Evolutionary conservation across 2,329 filamentous ascomycete species (phyloP).

Genomic region (Aspergillus awamori): DNA sequence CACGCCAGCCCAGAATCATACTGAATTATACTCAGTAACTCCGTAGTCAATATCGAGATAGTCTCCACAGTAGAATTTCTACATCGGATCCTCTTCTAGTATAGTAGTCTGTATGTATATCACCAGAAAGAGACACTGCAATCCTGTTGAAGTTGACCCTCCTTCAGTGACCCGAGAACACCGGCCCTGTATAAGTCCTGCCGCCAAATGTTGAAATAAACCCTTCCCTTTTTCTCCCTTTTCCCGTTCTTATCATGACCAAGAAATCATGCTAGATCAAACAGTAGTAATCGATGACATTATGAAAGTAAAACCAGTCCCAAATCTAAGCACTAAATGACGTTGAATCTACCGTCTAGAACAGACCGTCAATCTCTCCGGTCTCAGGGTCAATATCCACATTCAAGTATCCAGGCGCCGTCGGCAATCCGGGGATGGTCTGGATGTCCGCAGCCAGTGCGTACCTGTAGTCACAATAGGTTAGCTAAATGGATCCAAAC

Average conservation of each 20-base stretch:
- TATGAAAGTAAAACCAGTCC: neutral
- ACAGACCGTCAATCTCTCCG: constrained; percentile 85
- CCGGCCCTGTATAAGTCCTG: constrained; percentile 12
- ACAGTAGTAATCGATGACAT: neutral
- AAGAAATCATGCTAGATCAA: neutral
- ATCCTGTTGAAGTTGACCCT: constrained; percentile 5
- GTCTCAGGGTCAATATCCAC: constrained; percentile 81
- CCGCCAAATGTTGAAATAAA: constrained; percentile 18
- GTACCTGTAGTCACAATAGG: constrained; percentile 58
- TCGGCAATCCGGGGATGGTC: constrained; percentile 94
- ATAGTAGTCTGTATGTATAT: neutral
- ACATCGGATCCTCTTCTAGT: neutral
- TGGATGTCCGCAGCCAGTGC: constrained; percentile 96
- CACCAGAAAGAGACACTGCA: neutral
- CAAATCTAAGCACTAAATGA: neutral
- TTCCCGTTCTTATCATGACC: neutral
- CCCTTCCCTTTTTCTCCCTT: neutral
- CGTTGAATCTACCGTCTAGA: constrained; percentile 58
- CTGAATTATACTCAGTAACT: constrained; percentile 16
- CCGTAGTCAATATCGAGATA: neutral
- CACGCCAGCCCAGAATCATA: neutral
- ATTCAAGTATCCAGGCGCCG: constrained; percentile 92
- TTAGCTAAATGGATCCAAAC: constrained; percentile 37
- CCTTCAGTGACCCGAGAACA: neutral
- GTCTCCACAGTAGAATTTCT: neutral